Conservation (phyloP, 169 alveolate species). For the Cyclospora cayetanensis region DNA sequence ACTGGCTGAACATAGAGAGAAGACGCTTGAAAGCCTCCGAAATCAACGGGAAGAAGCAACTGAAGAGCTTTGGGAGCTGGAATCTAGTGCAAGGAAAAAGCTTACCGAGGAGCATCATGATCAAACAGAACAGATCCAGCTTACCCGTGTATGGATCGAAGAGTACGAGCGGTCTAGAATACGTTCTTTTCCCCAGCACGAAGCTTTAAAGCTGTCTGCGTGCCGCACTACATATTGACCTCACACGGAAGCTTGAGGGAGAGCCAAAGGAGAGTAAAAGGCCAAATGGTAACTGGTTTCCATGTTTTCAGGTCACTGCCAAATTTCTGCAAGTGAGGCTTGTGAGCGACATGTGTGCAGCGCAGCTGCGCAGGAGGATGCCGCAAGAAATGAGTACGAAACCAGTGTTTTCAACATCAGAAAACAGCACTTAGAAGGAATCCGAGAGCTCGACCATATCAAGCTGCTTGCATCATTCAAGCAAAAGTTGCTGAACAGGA, state of each 20-base stretch:
- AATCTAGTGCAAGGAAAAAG: background rate
- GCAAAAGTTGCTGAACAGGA: constrained; percentile 40
- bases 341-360: too few relatives aligned
- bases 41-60: constrained; percentile 42
- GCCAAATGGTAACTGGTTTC: background rate
- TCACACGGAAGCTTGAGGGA: background rate
- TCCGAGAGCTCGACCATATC: background rate
- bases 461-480: constrained; percentile 31
- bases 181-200: too few relatives aligned
- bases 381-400: constrained; percentile 31
- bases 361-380: constrained; percentile 8
- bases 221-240: too few relatives aligned
- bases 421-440: constrained; percentile 11
- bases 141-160: background rate
- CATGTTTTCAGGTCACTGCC: background rate
- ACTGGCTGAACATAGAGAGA: background rate
- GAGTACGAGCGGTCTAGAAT: background rate
- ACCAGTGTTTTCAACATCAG: background rate
- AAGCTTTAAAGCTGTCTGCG: too few relatives aligned
- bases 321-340: too few relatives aligned
- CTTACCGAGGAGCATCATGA: constrained; percentile 11
- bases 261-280: background rate
- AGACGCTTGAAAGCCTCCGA: constrained; percentile 44
- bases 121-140: constrained; percentile 1
- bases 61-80: constrained; percentile 59